Evolutionary conservation across 352 stramenopile genomes (phyloP).

Genomic region (Peronospora farinosa): DNA sequence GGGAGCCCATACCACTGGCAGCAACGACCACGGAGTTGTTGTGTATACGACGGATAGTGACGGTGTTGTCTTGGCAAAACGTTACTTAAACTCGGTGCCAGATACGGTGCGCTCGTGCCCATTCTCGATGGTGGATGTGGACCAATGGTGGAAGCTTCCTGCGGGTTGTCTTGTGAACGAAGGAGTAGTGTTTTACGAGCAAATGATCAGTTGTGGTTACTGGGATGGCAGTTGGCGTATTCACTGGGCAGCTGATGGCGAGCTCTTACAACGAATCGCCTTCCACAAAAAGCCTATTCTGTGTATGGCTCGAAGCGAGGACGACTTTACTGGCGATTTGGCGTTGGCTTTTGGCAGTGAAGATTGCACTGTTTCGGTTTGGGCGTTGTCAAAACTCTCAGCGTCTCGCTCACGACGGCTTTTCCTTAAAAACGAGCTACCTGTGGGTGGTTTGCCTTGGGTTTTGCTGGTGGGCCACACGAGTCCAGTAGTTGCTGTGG

Average conservation of each 20-base stretch:
- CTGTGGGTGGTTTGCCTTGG: slow-evolving; percentile 72
- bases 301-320: slow-evolving; percentile 79
- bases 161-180: slow-evolving; percentile 64
- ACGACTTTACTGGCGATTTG: slow-evolving; percentile 82
- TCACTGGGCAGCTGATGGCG: slow-evolving; percentile 79
- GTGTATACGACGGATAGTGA: slow-evolving; percentile 77
- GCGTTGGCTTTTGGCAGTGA: slow-evolving; percentile 79
- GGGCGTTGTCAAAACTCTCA: slow-evolving; percentile 77
- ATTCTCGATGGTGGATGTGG: slow-evolving; percentile 76
- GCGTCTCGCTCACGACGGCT: slow-evolving; percentile 73
- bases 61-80: slow-evolving; percentile 69
- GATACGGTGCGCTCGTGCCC: slow-evolving; percentile 62
- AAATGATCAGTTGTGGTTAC: slow-evolving; percentile 86
- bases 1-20: slow-evolving; percentile 54
- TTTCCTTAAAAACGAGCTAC: slow-evolving; percentile 81
- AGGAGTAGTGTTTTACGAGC: slow-evolving; percentile 83
- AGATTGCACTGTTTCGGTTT: slow-evolving; percentile 81
- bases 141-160: slow-evolving; percentile 84
- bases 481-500: slow-evolving; percentile 68
- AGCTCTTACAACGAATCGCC: slow-evolving; percentile 77
- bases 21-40: slow-evolving; percentile 53
- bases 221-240: slow-evolving; percentile 86
- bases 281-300: slow-evolving; percentile 86
- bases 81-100: slow-evolving; percentile 65
- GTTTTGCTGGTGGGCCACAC: slow-evolving; percentile 73